Evolutionary conservation across 2,329 filamentous ascomycete species (phyloP).

Genomic region (Xylaria hypoxylon): DNA sequence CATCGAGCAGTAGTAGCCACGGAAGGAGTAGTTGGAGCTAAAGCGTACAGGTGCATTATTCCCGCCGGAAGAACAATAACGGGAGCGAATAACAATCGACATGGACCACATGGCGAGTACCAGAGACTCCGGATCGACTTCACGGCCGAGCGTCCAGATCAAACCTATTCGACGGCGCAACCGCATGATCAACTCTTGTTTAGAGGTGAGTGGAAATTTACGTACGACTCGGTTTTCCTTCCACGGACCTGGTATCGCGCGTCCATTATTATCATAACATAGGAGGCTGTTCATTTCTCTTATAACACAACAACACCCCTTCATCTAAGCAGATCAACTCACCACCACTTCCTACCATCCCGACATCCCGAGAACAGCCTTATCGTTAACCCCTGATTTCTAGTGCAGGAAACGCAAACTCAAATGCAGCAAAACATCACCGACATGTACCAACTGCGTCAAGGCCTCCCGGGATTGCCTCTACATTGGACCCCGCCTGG

Average conservation of each 20-base stretch:
- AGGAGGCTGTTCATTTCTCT: background rate
- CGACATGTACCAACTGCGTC: slow-evolving; percentile 76
- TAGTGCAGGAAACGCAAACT: slow-evolving; percentile 79
- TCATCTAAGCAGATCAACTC: slow-evolving; percentile 16
- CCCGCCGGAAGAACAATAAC: background rate
- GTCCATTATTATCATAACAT: slow-evolving; percentile 17
- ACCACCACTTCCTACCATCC: background rate
- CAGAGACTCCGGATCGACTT: slow-evolving; percentile 39
- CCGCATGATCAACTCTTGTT: slow-evolving; percentile 75
- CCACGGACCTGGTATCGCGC: slow-evolving; percentile 31
- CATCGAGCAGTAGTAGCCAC: slow-evolving; percentile 9
- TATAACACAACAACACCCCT: background rate
- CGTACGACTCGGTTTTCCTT: slow-evolving; percentile 8
- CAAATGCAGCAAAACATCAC: slow-evolving; percentile 76
- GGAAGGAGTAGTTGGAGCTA: slow-evolving; percentile 3
- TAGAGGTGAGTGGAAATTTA: slow-evolving; percentile 56
- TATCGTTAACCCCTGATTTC: slow-evolving; percentile 15
- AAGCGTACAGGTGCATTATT: slow-evolving; percentile 16
- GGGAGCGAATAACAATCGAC: slow-evolving; percentile 9
- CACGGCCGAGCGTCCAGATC: slow-evolving; percentile 42
- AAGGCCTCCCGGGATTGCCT: slow-evolving; percentile 67
- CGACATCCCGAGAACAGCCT: background rate
- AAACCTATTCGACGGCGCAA: slow-evolving; percentile 69
- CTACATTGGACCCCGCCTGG: slow-evolving; percentile 75
- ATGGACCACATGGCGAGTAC: slow-evolving; percentile 33